These are phyloP conservation scores for Chenopodium formosanum DNA, from an alignment of 148 eudicot species.

Conservation along the genomic window DNA sequence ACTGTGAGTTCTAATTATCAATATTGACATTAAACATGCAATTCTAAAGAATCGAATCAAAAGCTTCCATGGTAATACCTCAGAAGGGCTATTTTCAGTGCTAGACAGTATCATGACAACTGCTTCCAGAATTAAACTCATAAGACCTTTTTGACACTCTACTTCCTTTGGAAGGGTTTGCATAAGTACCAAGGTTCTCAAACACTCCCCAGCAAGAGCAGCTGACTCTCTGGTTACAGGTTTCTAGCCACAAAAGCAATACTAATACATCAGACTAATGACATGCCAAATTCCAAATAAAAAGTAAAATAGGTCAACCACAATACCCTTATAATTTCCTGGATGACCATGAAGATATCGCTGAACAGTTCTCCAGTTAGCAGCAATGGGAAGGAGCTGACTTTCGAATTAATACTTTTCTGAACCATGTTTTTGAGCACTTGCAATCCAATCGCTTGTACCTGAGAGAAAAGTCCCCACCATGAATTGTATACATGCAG, in stretches of 20 bases:
- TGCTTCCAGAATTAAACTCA: constrained; percentile 73
- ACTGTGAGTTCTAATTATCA: background rate
- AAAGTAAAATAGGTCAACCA: constrained; percentile 5
- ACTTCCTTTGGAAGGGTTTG: constrained; percentile 66
- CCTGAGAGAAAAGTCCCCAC: constrained; percentile 41
- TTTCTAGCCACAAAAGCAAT: constrained; percentile 47
- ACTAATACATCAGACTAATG: constrained; percentile 16
- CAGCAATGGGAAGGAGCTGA: constrained; percentile 55
- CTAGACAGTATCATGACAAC: constrained; percentile 68
- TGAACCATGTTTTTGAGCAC: constrained; percentile 68
- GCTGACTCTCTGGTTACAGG: constrained; percentile 67
- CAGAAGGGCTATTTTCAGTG: constrained; percentile 50
- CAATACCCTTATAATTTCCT: constrained; percentile 56
- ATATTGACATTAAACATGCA: background rate
- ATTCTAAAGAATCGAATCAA: background rate
- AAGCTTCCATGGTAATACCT: constrained; percentile 38
- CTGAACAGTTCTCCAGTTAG: constrained; percentile 64
- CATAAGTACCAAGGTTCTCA: constrained; percentile 81
- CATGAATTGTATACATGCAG: constrained; percentile 4
- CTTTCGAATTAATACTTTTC: constrained; percentile 40
- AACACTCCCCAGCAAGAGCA: constrained; percentile 74
- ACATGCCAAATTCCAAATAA: constrained; percentile 16
- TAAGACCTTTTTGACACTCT: constrained; percentile 63
- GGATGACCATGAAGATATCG: constrained; percentile 44
- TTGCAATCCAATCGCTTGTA: constrained; percentile 79